A percentile compares a stretch with the other conserved stretches of the same genome.
Conservation (phyloP, 1,139 yeast species). For the Magnusiomyces magnusii region DNA sequence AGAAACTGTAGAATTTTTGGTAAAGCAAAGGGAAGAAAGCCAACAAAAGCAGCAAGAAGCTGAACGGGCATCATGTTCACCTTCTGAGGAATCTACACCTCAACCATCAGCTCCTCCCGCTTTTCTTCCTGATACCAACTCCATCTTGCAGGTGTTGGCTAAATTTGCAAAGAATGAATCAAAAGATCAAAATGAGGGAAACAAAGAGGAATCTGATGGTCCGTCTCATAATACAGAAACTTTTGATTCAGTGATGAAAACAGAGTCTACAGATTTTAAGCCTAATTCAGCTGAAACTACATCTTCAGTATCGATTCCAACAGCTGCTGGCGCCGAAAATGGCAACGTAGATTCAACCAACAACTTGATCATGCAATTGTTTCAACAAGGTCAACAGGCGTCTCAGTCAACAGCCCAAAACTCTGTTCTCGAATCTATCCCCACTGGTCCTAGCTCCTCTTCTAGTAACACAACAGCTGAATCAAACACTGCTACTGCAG, state of each 20-base stretch:
- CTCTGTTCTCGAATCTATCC: constrained; percentile 1
- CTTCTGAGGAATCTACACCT: neutral
- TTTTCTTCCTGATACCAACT: constrained; percentile 32
- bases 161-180: constrained; percentile 34
- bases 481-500: neutral
- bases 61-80: constrained; percentile 8
- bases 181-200: constrained; percentile 1
- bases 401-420: neutral
- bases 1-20: constrained; percentile 4
- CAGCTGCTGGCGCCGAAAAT: constrained; percentile 18
- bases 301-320: constrained; percentile 15
- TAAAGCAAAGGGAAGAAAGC: neutral
- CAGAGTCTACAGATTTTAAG: constrained; percentile 14
- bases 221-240: neutral
- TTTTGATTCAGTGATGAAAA: neutral
- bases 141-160: constrained; percentile 36
- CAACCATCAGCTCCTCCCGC: constrained; percentile 13
- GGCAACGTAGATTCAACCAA: neutral
- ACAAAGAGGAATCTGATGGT: neutral
- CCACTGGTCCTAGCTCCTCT: constrained; percentile 3
- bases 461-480: neutral
- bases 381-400: constrained; percentile 10
- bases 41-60: constrained; percentile 4
- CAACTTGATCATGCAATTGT: constrained; percentile 8
- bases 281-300: constrained; percentile 20